Conservation (phyloP, 441 rosid species). For the Populus hybrid region DNA sequence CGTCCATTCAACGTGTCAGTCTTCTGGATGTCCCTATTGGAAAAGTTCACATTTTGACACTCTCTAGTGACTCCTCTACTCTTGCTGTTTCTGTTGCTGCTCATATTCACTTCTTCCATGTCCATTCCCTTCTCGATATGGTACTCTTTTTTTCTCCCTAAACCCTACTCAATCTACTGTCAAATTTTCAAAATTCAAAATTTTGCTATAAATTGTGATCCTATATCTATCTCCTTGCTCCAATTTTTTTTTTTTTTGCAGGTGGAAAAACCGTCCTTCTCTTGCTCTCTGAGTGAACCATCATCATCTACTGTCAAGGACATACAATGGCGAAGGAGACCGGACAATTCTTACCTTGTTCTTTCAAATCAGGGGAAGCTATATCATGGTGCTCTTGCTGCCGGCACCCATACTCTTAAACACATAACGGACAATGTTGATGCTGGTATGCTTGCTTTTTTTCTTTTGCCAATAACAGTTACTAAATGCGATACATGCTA, state of each 20-base stretch:
- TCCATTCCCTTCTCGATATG: conserved; percentile 50
- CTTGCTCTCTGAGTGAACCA: conserved; percentile 39
- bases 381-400: conserved; percentile 43
- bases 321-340: conserved; percentile 55
- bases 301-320: conserved; percentile 52
- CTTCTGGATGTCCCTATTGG: conserved; percentile 54
- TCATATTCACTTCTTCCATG: conserved; percentile 47
- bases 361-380: conserved; percentile 54
- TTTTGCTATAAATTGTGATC: conserved; percentile 58
- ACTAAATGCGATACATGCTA: background rate
- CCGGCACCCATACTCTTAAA: conserved; percentile 29
- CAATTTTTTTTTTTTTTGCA: background rate
- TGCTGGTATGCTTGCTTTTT: conserved; percentile 51
- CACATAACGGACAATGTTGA: conserved; percentile 61
- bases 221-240: conserved; percentile 14
- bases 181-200: conserved; percentile 34
- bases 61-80: conserved; percentile 53
- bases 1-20: conserved; percentile 45
- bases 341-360: conserved; percentile 49
- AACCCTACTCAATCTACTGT: conserved; percentile 48
- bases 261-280: conserved; percentile 41
- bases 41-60: conserved; percentile 43
- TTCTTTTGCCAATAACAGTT: background rate
- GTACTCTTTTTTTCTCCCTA: conserved; percentile 18
- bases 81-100: conserved; percentile 55